Percentiles rank a stretch among this genome's conserved stretches.
phyloP scores from a whole-genome alignment of 345 rosid genomes.

The Anastatica hierochuntica region DNA sequence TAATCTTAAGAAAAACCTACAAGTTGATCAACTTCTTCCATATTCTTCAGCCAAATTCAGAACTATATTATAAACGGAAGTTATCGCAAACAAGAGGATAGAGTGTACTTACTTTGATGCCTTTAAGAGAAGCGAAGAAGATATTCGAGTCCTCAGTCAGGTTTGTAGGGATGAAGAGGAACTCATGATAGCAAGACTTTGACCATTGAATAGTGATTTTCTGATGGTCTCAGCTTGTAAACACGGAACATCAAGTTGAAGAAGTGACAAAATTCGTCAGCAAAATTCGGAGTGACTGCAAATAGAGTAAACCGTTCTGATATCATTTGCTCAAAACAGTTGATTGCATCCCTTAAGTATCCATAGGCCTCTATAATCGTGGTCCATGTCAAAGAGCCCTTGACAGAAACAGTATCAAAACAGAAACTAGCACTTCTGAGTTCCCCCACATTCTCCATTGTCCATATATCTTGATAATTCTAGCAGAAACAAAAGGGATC shows the following conservation, averaged over 20 bases:
- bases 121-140: slow-evolving; percentile 6
- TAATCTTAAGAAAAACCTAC: neutral
- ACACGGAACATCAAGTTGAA: slow-evolving; percentile 39
- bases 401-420: slow-evolving; percentile 43
- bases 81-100: neutral
- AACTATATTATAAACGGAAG: slow-evolving; percentile 4
- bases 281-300: slow-evolving; percentile 61
- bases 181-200: slow-evolving; percentile 30
- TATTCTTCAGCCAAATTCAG: slow-evolving; percentile 7
- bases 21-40: slow-evolving; percentile 12
- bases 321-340: slow-evolving; percentile 50
- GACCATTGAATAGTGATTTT: slow-evolving; percentile 36
- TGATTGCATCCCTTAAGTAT: slow-evolving; percentile 38
- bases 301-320: slow-evolving; percentile 51
- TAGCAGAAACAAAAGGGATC: slow-evolving; percentile 55
- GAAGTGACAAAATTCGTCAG: slow-evolving; percentile 49
- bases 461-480: slow-evolving; percentile 63
- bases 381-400: slow-evolving; percentile 78
- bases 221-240: slow-evolving; percentile 37
- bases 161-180: slow-evolving; percentile 15
- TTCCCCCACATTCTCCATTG: slow-evolving; percentile 41
- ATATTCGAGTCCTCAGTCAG: slow-evolving; percentile 6
- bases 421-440: slow-evolving; percentile 36
- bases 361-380: slow-evolving; percentile 68
- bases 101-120: slow-evolving; percentile 13